A percentile compares a stretch with the other conserved stretches of the same genome.
phyloP scores from a whole-genome alignment of 257 asterid species.

The Echium plantagineum region DNA sequence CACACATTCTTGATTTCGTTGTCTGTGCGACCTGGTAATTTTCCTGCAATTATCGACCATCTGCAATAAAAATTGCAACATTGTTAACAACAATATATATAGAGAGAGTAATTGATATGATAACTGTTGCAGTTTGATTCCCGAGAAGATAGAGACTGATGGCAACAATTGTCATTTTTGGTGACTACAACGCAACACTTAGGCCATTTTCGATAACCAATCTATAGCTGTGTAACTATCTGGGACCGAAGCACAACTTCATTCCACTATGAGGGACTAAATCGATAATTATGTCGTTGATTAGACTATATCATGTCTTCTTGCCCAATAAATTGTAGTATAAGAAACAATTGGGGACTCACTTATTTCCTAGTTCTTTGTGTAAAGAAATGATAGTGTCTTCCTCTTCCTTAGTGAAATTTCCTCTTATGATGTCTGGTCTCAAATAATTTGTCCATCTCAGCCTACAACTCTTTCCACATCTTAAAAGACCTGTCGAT shows the following conservation, averaged over 20 bases:
- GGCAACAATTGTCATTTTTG: too few species aligned
- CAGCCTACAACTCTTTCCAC: neutral
- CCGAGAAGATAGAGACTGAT: too few species aligned
- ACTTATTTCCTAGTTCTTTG: neutral
- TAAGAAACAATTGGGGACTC: neutral
- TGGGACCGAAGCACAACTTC: too few species aligned
- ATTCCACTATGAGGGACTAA: too few species aligned
- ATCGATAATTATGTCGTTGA: too few species aligned
- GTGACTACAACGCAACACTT: too few species aligned
- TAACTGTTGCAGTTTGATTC: too few species aligned
- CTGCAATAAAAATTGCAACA: slow-evolving; percentile 2
- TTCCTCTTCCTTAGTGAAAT: neutral
- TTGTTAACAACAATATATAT: neutral
- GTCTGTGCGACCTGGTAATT: slow-evolving; percentile 25
- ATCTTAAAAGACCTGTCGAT: neutral
- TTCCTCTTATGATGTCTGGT: neutral
- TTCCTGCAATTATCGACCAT: slow-evolving; percentile 29
- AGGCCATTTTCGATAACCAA: too few species aligned
- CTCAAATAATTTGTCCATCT: neutral
- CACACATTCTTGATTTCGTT: slow-evolving; percentile 31
- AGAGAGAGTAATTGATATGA: too few species aligned
- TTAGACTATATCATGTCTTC: too few species aligned
- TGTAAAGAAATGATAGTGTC: neutral
- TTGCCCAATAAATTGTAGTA: too few species aligned
- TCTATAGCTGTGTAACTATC: too few species aligned